Evolutionary conservation across 257 asterid genomes (phyloP).

Genomic region (Penstemon eatonii): DNA sequence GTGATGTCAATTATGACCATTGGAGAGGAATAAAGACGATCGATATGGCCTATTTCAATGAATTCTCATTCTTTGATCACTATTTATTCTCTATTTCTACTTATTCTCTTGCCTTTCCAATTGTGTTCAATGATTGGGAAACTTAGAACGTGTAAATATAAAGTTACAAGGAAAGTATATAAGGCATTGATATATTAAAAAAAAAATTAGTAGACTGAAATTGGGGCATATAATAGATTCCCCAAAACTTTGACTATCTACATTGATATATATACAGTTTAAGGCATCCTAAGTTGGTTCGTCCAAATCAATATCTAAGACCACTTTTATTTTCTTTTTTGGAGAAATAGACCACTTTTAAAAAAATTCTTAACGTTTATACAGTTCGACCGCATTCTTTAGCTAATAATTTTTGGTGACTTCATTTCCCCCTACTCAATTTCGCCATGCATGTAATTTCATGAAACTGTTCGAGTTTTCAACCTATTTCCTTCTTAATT

Average conservation of each 20-base stretch:
- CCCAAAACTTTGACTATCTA: not conserved
- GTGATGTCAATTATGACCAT: not conserved
- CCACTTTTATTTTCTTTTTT: too few species aligned
- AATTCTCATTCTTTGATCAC: not conserved
- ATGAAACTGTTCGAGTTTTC: too few species aligned
- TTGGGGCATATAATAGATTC: not conserved
- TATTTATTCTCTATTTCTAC: not conserved
- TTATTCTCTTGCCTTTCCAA: not conserved
- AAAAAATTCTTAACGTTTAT: too few species aligned
- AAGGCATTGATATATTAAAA: not conserved
- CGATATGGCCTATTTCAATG: not conserved
- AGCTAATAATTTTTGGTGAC: too few species aligned
- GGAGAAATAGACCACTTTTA: too few species aligned
- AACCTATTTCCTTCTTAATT: too few species aligned
- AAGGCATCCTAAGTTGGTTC: not conserved
- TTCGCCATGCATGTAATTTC: too few species aligned
- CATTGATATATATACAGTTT: not conserved
- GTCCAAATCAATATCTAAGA: too few species aligned
- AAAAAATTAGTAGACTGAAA: not conserved
- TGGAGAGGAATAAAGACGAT: constrained; percentile 1
- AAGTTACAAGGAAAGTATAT: not conserved
- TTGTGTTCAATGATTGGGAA: not conserved
- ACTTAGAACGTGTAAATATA: not conserved
- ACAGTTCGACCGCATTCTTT: too few species aligned
- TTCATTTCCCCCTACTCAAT: too few species aligned